These are phyloP conservation scores for Pseudoperonospora humuli DNA, from an alignment of 352 stramenopile genomes.

Conservation along the genomic window DNA sequence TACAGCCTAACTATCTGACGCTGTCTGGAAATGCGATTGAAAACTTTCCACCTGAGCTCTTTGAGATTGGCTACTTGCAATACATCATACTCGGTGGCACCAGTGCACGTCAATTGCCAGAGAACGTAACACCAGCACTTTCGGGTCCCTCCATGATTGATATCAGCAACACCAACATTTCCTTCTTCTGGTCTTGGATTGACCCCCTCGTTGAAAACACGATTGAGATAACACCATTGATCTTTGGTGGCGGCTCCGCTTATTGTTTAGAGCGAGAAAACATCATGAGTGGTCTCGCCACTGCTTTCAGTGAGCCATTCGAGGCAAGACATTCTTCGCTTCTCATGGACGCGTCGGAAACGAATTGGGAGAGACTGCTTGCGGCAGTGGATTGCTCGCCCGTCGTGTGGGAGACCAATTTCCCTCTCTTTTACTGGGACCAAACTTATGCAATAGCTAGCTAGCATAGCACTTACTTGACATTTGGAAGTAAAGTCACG, in stretches of 20 bases:
- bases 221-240: background rate
- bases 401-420: background rate
- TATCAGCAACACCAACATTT: constrained; percentile 4
- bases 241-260: background rate
- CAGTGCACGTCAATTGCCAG: background rate
- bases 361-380: constrained; percentile 2
- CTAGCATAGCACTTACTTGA: background rate
- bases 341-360: constrained; percentile 7
- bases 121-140: background rate
- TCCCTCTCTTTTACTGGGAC: constrained; percentile 1
- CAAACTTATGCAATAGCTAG: background rate
- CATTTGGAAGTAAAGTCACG: background rate
- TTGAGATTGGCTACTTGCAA: background rate
- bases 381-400: background rate
- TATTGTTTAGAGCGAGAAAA: constrained; percentile 6
- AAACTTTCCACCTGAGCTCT: background rate
- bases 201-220: constrained; percentile 2
- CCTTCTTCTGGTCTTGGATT: constrained; percentile 13
- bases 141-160: background rate
- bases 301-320: background rate
- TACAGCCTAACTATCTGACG: too few relatives aligned
- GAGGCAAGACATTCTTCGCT: background rate
- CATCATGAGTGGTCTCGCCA: background rate
- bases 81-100: constrained; percentile 1
- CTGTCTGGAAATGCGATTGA: too few relatives aligned